Conservation (phyloP, 2,329 filamentous ascomycete genomes). For the Endothia cerciana region DNA sequence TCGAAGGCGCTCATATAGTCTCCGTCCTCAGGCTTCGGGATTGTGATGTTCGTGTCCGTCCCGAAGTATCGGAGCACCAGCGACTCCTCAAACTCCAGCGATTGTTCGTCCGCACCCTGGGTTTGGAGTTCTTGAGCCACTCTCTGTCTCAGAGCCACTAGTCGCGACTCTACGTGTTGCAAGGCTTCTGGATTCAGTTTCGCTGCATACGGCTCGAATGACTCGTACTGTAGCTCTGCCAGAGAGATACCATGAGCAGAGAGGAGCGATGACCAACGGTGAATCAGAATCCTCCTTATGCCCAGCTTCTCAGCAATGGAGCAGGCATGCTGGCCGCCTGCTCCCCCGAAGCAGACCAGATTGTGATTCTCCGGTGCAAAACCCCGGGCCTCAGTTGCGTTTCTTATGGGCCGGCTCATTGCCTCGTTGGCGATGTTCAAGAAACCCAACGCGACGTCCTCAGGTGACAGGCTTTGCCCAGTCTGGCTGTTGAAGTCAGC, state of each 20-base stretch:
- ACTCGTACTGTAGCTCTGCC: constrained; percentile 44
- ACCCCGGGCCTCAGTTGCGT: constrained; percentile 64
- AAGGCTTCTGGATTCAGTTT: constrained; percentile 28
- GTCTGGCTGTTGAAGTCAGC: constrained; percentile 45
- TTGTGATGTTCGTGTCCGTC: constrained; percentile 53
- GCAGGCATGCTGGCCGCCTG: constrained; percentile 46
- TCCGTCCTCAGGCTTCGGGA: constrained; percentile 42
- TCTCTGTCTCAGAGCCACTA: constrained; percentile 35
- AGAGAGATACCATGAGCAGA: constrained; percentile 49
- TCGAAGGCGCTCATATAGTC: constrained; percentile 44
- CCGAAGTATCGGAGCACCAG: constrained; percentile 55
- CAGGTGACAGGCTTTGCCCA: constrained; percentile 36
- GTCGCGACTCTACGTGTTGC: constrained; percentile 31
- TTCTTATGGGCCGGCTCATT: constrained; percentile 76
- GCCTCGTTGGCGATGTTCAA: constrained; percentile 77
- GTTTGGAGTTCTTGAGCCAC: constrained; percentile 37
- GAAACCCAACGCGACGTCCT: constrained; percentile 67
- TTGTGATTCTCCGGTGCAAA: constrained; percentile 61
- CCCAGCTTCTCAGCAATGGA: constrained; percentile 43
- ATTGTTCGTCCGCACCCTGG: constrained; percentile 30
- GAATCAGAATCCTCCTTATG: constrained; percentile 43
- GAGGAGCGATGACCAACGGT: constrained; percentile 38
- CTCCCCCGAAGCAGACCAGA: constrained; percentile 51
- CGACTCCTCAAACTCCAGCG: constrained; percentile 43
- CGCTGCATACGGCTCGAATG: constrained; percentile 39